These are phyloP conservation scores for Halophytophthora polymorphica DNA, from an alignment of 352 stramenopile genomes.

Conservation along the genomic window DNA sequence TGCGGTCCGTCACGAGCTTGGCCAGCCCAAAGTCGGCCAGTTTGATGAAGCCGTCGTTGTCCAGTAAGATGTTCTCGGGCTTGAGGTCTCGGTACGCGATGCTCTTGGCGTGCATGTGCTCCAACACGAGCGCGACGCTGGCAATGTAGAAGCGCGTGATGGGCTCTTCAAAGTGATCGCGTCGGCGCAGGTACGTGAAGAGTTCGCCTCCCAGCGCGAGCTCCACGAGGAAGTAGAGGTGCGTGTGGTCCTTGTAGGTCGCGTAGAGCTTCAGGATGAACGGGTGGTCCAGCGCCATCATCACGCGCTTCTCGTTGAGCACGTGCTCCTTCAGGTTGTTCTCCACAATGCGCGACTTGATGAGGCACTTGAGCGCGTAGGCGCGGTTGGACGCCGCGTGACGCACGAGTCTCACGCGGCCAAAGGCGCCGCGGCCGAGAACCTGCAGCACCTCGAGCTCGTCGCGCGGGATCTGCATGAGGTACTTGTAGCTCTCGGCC, in stretches of 20 bases:
- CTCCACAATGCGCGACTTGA: constrained; percentile 89
- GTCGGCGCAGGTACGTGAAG: constrained; percentile 87
- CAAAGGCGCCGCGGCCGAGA: constrained; percentile 84
- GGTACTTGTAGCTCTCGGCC: constrained; percentile 63
- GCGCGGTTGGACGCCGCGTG: constrained; percentile 59
- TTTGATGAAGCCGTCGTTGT: constrained; percentile 87
- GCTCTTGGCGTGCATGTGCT: constrained; percentile 87
- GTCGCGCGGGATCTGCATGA: constrained; percentile 64
- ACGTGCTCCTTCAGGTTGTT: constrained; percentile 92
- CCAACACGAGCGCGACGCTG: constrained; percentile 88
- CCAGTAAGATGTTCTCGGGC: constrained; percentile 87
- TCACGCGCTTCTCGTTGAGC: constrained; percentile 89
- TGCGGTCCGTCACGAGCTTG: constrained; percentile 84
- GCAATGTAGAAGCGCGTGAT: constrained; percentile 86
- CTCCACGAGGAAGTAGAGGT: constrained; percentile 92
- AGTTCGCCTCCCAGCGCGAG: constrained; percentile 90
- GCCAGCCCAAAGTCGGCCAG: constrained; percentile 91
- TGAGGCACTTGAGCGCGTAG: constrained; percentile 91
- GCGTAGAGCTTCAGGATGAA: constrained; percentile 91
- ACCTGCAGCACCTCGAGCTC: constrained; percentile 78
- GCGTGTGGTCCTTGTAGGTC: constrained; percentile 89
- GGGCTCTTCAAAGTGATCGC: constrained; percentile 70
- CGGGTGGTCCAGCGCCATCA: constrained; percentile 86
- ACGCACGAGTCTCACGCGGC: constrained; percentile 86
- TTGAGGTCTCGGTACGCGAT: constrained; percentile 92